phyloP scores from a whole-genome alignment of 139 green algal genomes.

The Coelastrella sp. region DNA sequence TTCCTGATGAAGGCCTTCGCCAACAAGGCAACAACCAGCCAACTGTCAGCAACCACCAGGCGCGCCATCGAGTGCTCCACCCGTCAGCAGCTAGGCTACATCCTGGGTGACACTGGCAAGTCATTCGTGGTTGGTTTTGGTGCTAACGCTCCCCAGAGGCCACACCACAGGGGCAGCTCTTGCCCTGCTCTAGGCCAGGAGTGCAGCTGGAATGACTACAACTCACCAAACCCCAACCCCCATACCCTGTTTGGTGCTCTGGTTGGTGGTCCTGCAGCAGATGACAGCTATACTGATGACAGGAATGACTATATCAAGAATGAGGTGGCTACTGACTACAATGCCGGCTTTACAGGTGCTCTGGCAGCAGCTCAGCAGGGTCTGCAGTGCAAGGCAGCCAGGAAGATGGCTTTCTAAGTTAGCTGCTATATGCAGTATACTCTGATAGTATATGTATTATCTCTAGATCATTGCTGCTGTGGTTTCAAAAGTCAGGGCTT shows the following conservation, averaged over 20 bases:
- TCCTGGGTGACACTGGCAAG: slow-evolving; percentile 47
- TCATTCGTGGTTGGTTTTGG: slow-evolving; percentile 53
- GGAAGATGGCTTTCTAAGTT: too few relatives aligned
- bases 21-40: too few relatives aligned
- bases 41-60: too few relatives aligned
- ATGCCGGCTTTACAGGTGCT: slow-evolving; percentile 55
- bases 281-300: slow-evolving; percentile 47
- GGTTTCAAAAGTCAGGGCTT: too few relatives aligned
- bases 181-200: not conserved
- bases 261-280: slow-evolving; percentile 66
- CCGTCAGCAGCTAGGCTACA: slow-evolving; percentile 50
- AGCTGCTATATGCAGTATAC: too few relatives aligned
- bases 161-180: slow-evolving; percentile 52
- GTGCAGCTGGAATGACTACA: slow-evolving; percentile 33
- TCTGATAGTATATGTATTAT: too few relatives aligned
- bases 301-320: slow-evolving; percentile 50
- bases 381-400: too few relatives aligned
- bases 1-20: too few relatives aligned
- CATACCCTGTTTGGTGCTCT: slow-evolving; percentile 74
- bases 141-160: slow-evolving; percentile 34
- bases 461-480: too few relatives aligned
- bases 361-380: too few relatives aligned
- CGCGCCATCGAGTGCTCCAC: too few relatives aligned
- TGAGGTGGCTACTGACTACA: slow-evolving; percentile 65
- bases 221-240: slow-evolving; percentile 58